Conservation (phyloP, 768 basidiomycete genomes). For the Gelatoporia subvermispora region DNA sequence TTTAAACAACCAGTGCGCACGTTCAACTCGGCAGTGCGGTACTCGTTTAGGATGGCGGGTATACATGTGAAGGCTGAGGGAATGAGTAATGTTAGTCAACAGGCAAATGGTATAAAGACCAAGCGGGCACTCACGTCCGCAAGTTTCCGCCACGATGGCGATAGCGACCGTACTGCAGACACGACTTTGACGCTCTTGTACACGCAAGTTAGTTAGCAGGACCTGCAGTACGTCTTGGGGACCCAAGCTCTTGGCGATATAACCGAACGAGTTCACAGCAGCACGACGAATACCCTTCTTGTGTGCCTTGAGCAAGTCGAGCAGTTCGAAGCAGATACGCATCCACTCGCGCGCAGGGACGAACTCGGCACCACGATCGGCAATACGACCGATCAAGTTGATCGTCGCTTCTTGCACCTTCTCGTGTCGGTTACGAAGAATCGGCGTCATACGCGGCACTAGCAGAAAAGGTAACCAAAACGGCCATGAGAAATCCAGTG, state of each 20-base stretch:
- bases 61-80: slow-evolving; percentile 89
- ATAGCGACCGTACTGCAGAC: slow-evolving; percentile 99
- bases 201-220: slow-evolving; percentile 90
- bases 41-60: slow-evolving; percentile 97
- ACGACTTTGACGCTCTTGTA: slow-evolving; percentile 98
- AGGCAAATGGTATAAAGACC: background rate
- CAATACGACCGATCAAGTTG: slow-evolving; percentile 98
- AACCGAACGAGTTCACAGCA: slow-evolving; percentile 98
- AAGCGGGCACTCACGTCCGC: slow-evolving; percentile 49
- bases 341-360: slow-evolving; percentile 99
- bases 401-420: slow-evolving; percentile 99
- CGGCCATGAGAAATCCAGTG: background rate
- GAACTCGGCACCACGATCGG: slow-evolving; percentile 98
- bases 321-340: slow-evolving; percentile 98
- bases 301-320: slow-evolving; percentile 96
- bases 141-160: slow-evolving; percentile 91
- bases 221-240: slow-evolving; percentile 97
- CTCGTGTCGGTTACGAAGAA: slow-evolving; percentile 96
- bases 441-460: slow-evolving; percentile 99
- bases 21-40: slow-evolving; percentile 96
- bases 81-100: slow-evolving; percentile 8
- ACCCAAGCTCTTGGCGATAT: slow-evolving; percentile 98
- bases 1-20: slow-evolving; percentile 98
- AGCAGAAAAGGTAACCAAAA: slow-evolving; percentile 14
- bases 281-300: slow-evolving; percentile 99